Conservation (phyloP, 2,329 filamentous ascomycete genomes). For the Pseudopithomyces maydicus region DNA sequence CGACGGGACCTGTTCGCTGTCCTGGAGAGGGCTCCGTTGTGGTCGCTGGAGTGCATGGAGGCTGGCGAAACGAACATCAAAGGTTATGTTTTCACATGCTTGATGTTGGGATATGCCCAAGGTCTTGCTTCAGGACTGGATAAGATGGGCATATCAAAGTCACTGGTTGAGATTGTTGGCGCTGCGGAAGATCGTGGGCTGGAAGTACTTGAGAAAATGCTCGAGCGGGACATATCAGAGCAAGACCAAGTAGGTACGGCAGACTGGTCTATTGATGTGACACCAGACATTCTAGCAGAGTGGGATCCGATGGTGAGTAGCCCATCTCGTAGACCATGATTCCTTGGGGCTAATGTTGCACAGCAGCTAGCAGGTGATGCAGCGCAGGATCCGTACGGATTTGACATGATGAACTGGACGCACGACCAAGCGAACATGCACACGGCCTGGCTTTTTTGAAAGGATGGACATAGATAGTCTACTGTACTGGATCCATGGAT, state of each 20-base stretch:
- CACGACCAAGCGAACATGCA: slow-evolving; percentile 10
- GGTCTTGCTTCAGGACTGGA: slow-evolving; percentile 18
- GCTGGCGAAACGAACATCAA: slow-evolving; percentile 39
- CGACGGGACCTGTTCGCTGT: slow-evolving; percentile 24
- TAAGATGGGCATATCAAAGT: slow-evolving; percentile 15
- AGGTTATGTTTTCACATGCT: slow-evolving; percentile 27
- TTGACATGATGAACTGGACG: slow-evolving; percentile 18
- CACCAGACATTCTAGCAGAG: slow-evolving; percentile 8
- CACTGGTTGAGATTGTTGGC: slow-evolving; percentile 23
- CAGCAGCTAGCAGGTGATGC: slow-evolving; percentile 8
- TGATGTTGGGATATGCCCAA: slow-evolving; percentile 28
- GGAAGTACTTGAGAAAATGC: slow-evolving; percentile 25
- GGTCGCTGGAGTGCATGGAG: slow-evolving; percentile 25
- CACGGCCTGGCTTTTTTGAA: slow-evolving; percentile 5
- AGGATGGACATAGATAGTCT: too few species aligned
- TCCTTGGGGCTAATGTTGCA: background rate
- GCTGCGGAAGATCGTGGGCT: slow-evolving; percentile 21
- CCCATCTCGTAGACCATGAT: background rate
- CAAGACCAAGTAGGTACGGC: background rate
- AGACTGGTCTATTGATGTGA: slow-evolving; percentile 4
- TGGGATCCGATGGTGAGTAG: slow-evolving; percentile 19
- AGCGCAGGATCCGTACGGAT: background rate
- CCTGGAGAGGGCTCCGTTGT: slow-evolving; percentile 24
- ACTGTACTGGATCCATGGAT: too few species aligned
- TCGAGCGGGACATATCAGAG: background rate